Percentiles rank a stretch among this genome's conserved stretches.
phyloP scores from a whole-genome alignment of 2,329 filamentous ascomycete species.

The Lasiodiplodia sp. region DNA sequence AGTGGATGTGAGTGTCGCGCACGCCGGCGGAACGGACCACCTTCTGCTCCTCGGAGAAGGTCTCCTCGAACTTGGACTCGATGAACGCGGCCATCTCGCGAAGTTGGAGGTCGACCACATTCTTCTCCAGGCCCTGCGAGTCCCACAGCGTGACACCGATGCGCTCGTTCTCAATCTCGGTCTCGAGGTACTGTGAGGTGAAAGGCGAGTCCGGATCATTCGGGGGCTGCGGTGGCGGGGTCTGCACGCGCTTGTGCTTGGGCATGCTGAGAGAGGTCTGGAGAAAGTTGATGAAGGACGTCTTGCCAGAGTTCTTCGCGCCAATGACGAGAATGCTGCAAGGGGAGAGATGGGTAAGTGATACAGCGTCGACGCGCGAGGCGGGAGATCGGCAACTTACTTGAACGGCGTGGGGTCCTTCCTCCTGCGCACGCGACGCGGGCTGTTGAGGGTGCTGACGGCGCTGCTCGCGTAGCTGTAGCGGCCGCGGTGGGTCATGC shows the following conservation, averaged over 20 bases:
- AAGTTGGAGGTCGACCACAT: conserved; percentile 91
- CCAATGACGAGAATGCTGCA: conserved; percentile 87
- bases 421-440: conserved; percentile 86
- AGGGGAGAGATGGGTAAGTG: conserved; percentile 31
- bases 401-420: conserved; percentile 99
- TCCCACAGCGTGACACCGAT: conserved; percentile 96
- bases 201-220: conserved; percentile 65
- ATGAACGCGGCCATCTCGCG: conserved; percentile 90
- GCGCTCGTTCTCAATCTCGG: conserved; percentile 90
- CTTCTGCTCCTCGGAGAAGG: conserved; percentile 96
- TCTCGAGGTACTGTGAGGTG: conserved; percentile 88
- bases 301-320: conserved; percentile 87
- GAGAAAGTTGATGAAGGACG: conserved; percentile 95
- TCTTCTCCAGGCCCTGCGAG: conserved; percentile 93
- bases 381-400: conserved; percentile 64
- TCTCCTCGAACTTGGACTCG: conserved; percentile 98
- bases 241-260: conserved; percentile 72
- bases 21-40: conserved; percentile 90
- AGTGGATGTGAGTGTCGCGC: conserved; percentile 97
- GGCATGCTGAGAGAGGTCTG: conserved; percentile 84
- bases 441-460: conserved; percentile 90
- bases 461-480: conserved; percentile 96
- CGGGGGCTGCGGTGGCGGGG: conserved; percentile 52
- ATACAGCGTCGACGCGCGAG: not conserved
- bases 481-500: conserved; percentile 94